A percentile compares a stretch with the other conserved stretches of the same genome.
Conservation (phyloP, 2,329 filamentous ascomycete genomes). For the Fusarium pininemorale region DNA sequence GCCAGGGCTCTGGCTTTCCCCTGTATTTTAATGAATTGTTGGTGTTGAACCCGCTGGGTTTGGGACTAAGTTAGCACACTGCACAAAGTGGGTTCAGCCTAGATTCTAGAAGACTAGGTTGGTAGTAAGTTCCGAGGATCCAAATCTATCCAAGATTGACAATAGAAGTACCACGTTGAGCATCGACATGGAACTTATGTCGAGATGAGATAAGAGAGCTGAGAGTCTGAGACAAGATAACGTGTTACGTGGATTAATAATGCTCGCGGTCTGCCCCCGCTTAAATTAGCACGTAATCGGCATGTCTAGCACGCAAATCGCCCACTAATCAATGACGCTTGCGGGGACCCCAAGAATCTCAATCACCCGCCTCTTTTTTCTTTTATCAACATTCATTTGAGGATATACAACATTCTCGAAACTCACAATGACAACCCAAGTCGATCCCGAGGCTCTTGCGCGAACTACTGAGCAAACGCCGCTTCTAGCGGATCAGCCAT, state of each 20-base stretch:
- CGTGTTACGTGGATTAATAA: conserved; percentile 20
- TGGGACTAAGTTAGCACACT: not conserved
- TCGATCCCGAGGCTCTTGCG: not conserved
- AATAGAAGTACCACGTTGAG: not conserved
- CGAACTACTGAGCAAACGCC: conserved; percentile 11
- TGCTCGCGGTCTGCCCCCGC: not conserved
- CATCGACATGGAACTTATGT: not conserved
- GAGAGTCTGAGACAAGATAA: not conserved
- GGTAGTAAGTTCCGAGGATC: not conserved
- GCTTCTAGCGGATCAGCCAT: not conserved
- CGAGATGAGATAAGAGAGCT: not conserved
- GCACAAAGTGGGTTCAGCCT: too few species aligned
- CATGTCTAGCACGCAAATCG: not conserved
- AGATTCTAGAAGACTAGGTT: too few species aligned
- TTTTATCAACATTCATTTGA: not conserved
- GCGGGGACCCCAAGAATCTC: not conserved
- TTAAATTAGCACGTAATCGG: not conserved
- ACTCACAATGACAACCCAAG: not conserved
- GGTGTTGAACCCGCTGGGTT: not conserved
- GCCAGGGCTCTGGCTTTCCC: not conserved
- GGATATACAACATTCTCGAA: too few species aligned
- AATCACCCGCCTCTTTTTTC: not conserved
- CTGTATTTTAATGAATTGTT: not conserved
- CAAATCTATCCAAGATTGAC: accelerated
- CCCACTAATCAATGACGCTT: conserved; percentile 9